Base-by-base conservation (phyloP, 352 stramenopile species). In the Pythium graminicola region DNA sequence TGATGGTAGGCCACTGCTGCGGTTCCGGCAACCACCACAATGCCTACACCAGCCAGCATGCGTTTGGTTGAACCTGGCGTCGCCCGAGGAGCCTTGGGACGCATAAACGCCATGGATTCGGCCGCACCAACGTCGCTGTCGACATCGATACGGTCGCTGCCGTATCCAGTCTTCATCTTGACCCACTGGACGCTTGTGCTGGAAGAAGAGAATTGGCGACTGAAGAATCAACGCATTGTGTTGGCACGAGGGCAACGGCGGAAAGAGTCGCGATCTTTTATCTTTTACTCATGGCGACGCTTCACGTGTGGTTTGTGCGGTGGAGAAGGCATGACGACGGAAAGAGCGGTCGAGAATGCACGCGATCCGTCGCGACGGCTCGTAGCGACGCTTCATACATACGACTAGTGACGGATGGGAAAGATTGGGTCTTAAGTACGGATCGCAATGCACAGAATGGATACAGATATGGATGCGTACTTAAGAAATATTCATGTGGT, bases 101-200 rank as follows among this genome's bases (percentile, higher is more conserved):
- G 39, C 20, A 57, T 39, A 32, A 57, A 57, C 26, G 50, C 50
- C 50, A 36, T 36, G 23, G 8, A 11, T 17, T 43, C 29, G 39
- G 7, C 33, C 31, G 49, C 54, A 22, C 28, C 13, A 19, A 50
- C 42, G 28, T 57, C 48, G 33, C 56, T 49, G 48, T 58, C 51
- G 42, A 29, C 48, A 31, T 42, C n/a, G 10, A 19, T 33, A n/a
- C 29, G 23, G 26, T 35, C 23, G 8, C 10, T 50, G 43, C 43
- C 23, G 16, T 26, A 13, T 10, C 13, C 24, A 38, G 42, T 29
- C 36, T 61, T 61, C 54, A 61, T 61, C 35, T 17, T 36, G 26
- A 41, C 13, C 33, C 13, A 41, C n/a, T 7, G 33, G 33, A 41
- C 29, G 29, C 7, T 13, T 35, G 29, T 13, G 29, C 29, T 41